Evolutionary conservation across 192 early-diverging fungal species (phyloP).

Genomic region (Backusella sp.): DNA sequence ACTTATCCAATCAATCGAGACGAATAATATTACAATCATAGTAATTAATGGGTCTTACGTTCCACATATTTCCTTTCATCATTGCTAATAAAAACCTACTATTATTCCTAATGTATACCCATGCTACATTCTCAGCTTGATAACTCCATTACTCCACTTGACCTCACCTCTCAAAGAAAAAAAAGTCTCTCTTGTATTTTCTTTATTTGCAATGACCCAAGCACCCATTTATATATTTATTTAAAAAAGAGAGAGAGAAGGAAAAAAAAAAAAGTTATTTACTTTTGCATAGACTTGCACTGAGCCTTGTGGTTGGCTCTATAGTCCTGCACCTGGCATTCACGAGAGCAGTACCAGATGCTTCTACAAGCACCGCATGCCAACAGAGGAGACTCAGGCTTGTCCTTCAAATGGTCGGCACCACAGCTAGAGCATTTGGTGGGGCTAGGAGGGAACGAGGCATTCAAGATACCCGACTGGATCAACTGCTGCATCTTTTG

Average conservation of each 20-base stretch:
- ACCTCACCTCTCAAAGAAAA: too few species aligned
- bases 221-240: too few species aligned
- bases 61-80: too few species aligned
- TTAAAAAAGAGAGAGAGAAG: neutral
- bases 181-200: too few species aligned
- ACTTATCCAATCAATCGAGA: too few species aligned
- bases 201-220: too few species aligned
- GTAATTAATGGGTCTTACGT: too few species aligned
- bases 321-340: constrained; percentile 59
- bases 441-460: constrained; percentile 42
- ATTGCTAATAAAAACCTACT: too few species aligned
- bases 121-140: too few species aligned
- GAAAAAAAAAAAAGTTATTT: neutral
- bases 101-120: too few species aligned
- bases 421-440: constrained; percentile 49
- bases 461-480: constrained; percentile 41
- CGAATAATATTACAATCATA: too few species aligned
- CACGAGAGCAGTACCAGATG: constrained; percentile 58
- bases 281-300: constrained; percentile 11
- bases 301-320: constrained; percentile 11
- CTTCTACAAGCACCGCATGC: constrained; percentile 52
- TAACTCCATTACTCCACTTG: too few species aligned
- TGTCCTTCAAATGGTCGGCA: constrained; percentile 28
- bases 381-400: constrained; percentile 46
- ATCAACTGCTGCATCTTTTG: constrained; percentile 35